Percentiles rank a stretch among this genome's conserved stretches.
Conservation (phyloP, 78 protist species). For the Tieghemostelium lacteum region DNA sequence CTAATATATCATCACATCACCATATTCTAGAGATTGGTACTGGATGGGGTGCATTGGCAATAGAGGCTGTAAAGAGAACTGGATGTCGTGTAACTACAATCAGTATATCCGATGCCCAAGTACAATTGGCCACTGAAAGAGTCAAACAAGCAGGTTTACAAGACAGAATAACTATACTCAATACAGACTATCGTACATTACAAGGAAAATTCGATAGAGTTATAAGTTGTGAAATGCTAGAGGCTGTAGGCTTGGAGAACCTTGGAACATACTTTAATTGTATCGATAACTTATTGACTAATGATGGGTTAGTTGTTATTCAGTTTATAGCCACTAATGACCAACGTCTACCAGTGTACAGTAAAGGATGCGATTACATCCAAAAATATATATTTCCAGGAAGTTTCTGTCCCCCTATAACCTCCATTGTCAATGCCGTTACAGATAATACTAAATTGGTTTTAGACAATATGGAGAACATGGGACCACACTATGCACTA, state of each 20-base stretch:
- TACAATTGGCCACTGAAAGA: constrained; percentile 6
- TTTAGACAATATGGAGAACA: constrained; percentile 37
- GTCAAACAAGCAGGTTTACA: constrained; percentile 31
- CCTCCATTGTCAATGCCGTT: constrained; percentile 16
- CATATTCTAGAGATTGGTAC: constrained; percentile 79
- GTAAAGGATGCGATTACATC: constrained; percentile 62
- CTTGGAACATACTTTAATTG: constrained; percentile 29
- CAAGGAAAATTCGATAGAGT: constrained; percentile 52
- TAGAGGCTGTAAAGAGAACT: constrained; percentile 66
- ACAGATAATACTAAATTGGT: constrained; percentile 24
- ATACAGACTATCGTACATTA: constrained; percentile 32
- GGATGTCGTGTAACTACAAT: constrained; percentile 61
- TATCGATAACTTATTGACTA: constrained; percentile 39
- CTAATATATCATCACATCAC: constrained; percentile 30
- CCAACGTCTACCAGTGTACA: constrained; percentile 30
- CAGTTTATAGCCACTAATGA: constrained; percentile 70
- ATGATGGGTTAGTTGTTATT: constrained; percentile 51
- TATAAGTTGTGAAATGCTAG: constrained; percentile 75
- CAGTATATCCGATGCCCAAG: constrained; percentile 48
- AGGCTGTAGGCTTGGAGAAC: constrained; percentile 76
- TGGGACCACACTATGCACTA: constrained; percentile 79
- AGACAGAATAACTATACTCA: constrained; percentile 3
- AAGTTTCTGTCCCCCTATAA: constrained; percentile 57
- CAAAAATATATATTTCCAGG: constrained; percentile 83
- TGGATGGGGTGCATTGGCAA: constrained; percentile 77